phyloP scores from a whole-genome alignment of 2,329 filamentous ascomycete genomes.

The Aspergillus japonicus region DNA sequence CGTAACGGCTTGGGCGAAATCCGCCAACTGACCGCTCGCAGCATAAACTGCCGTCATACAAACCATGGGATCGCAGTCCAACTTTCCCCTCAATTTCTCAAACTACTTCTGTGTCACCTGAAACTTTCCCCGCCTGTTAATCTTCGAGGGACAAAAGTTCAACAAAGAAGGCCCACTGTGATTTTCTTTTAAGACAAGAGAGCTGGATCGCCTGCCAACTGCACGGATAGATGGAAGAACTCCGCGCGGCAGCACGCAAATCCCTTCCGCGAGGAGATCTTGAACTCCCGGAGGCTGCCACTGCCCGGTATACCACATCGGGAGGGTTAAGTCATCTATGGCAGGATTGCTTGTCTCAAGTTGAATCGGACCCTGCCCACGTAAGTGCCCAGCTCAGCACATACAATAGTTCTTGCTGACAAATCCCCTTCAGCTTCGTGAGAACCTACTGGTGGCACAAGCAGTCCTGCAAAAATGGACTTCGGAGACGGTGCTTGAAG shows the following conservation, averaged over 20 bases:
- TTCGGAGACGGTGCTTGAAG: slow-evolving; percentile 16
- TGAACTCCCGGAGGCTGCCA: slow-evolving; percentile 9
- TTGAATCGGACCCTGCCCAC: slow-evolving; percentile 19
- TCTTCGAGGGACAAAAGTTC: no score
- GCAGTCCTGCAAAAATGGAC: slow-evolving; percentile 23
- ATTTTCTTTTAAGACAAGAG: not conserved
- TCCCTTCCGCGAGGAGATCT: slow-evolving; percentile 17
- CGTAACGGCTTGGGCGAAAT: not conserved
- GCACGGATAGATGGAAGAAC: slow-evolving; percentile 23
- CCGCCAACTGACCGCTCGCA: slow-evolving; percentile 3
- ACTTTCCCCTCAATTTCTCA: not conserved
- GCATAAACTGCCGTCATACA: not conserved
- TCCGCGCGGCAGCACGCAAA: slow-evolving; percentile 29
- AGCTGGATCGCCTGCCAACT: not conserved
- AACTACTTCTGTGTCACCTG: no score
- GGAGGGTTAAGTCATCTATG: slow-evolving; percentile 29
- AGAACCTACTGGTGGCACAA: slow-evolving; percentile 32
- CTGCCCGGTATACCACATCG: slow-evolving; percentile 10
- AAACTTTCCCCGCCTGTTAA: no score
- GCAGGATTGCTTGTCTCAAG: slow-evolving; percentile 29
- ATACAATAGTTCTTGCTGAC: not conserved
- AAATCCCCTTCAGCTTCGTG: slow-evolving; percentile 26
- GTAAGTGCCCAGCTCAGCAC: slow-evolving; percentile 17
- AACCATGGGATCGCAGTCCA: not conserved
- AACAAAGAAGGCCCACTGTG: no score